These are phyloP conservation scores for Sporothrix globosa DNA, from an alignment of 2,329 filamentous ascomycete genomes.

Conservation along the genomic window DNA sequence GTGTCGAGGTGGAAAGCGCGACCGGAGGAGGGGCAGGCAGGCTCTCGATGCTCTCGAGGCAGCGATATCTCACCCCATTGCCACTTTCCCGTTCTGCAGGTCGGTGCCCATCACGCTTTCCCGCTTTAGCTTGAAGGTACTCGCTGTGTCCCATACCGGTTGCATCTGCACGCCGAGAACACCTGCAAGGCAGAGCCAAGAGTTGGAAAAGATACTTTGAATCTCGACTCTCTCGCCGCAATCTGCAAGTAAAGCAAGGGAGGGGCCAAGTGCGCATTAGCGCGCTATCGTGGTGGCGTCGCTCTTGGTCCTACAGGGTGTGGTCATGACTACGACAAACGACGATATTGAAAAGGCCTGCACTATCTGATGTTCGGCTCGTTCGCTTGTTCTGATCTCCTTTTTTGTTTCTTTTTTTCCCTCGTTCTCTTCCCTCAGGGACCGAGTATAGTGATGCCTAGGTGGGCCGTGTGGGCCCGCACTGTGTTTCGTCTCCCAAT, in stretches of 20 bases:
- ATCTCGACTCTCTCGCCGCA: conserved; percentile 18
- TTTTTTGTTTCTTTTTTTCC: neutral
- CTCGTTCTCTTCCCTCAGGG: neutral
- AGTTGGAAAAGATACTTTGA: neutral
- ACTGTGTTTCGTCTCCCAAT: conserved; percentile 3
- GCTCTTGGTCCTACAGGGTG: conserved; percentile 27
- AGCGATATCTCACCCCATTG: neutral
- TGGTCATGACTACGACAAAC: neutral
- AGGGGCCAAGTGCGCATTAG: conserved; percentile 27
- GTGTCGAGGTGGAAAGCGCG: neutral
- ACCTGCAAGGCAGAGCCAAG: neutral
- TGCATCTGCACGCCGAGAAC: conserved; percentile 14
- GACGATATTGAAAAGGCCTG: neutral
- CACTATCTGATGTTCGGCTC: too few species aligned
- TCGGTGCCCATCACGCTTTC: conserved; percentile 19
- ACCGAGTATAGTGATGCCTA: neutral
- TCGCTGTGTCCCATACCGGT: neutral
- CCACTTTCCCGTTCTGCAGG: neutral
- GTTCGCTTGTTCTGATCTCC: too few species aligned
- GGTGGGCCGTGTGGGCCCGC: conserved; percentile 10
- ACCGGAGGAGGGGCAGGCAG: conserved; percentile 1
- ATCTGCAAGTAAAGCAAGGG: conserved; percentile 28
- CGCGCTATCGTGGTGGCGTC: conserved; percentile 9
- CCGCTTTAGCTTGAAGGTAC: neutral
- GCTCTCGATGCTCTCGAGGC: neutral